Evolutionary conservation across 192 early-diverging fungal genomes (phyloP).

Genomic region (Radiomyces spectabilis): DNA sequence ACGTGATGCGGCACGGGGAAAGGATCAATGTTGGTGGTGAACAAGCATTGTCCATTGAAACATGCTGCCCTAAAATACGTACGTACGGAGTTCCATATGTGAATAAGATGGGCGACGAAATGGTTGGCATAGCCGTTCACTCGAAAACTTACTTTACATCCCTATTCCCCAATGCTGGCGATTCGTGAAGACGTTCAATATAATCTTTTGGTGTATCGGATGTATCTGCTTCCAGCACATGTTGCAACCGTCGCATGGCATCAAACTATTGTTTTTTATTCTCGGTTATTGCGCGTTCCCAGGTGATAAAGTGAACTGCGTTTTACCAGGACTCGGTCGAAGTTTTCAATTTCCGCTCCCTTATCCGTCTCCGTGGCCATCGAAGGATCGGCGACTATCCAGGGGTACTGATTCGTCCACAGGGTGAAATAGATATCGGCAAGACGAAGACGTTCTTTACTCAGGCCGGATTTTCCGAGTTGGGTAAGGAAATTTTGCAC

Average conservation of each 20-base stretch:
- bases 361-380: too few species aligned
- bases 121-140: too few species aligned
- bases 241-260: conserved; percentile 37
- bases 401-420: conserved; percentile 56
- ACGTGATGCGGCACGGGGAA: conserved; percentile 32
- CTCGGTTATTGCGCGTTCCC: neutral
- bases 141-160: conserved; percentile 27
- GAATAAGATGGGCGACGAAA: too few species aligned
- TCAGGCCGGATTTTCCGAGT: conserved; percentile 36
- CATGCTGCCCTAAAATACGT: conserved; percentile 31
- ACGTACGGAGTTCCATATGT: neutral
- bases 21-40: conserved; percentile 42
- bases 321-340: conserved; percentile 36
- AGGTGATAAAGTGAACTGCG: too few species aligned
- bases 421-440: conserved; percentile 51
- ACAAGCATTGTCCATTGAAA: conserved; percentile 44
- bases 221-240: conserved; percentile 29
- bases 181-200: conserved; percentile 34
- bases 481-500: conserved; percentile 44
- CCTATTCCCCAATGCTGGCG: conserved; percentile 32
- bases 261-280: too few species aligned
- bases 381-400: conserved; percentile 36
- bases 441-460: conserved; percentile 34
- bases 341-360: too few species aligned
- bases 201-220: conserved; percentile 32